Conservation (phyloP, 495 filamentous ascomycete genomes). For the Ramalina peruviana region DNA sequence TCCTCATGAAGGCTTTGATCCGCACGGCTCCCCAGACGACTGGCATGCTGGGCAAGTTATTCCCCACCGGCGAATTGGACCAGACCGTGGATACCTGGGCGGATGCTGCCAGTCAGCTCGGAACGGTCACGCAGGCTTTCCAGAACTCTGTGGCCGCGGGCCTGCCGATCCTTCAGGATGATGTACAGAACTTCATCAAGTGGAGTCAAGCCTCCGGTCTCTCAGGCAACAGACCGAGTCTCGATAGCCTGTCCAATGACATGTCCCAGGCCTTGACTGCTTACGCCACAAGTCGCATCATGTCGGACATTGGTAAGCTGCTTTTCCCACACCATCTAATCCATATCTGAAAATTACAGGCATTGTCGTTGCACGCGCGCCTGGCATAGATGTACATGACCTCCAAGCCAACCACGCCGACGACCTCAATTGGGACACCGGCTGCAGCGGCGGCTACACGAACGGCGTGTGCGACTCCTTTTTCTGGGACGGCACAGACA, state of each 20-base stretch:
- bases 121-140: neutral
- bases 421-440: neutral
- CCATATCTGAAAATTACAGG: neutral
- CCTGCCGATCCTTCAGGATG: constrained; percentile 2
- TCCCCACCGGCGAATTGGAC: neutral
- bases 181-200: neutral
- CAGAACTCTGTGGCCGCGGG: neutral
- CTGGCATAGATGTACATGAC: neutral
- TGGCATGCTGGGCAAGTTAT: neutral
- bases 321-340: neutral
- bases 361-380: neutral
- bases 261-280: neutral
- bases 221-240: neutral
- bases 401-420: constrained; percentile 1
- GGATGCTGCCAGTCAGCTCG: neutral
- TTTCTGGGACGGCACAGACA: constrained; percentile 4
- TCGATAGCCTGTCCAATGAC: neutral
- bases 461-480: neutral
- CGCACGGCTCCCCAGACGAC: neutral
- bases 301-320: neutral
- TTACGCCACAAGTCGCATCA: neutral
- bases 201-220: constrained; percentile 1
- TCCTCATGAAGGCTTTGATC: neutral
- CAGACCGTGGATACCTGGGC: neutral
- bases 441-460: neutral